Evolutionary conservation across 306 rosid genomes (phyloP).

Genomic region (Benincasa hispida): DNA sequence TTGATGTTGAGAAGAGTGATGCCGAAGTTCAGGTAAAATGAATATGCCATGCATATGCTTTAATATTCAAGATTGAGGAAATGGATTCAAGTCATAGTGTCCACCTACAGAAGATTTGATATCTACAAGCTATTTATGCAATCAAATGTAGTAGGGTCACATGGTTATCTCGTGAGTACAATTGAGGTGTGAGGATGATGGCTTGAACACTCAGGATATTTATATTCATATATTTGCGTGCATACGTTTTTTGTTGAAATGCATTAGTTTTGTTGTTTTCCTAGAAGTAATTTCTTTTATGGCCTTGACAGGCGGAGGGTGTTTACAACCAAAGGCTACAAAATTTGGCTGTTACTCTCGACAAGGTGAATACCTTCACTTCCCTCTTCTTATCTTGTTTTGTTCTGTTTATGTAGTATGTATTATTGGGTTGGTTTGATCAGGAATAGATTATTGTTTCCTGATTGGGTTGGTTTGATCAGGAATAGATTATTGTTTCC

Average conservation of each 20-base stretch:
- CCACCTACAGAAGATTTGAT: no score
- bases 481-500: background rate
- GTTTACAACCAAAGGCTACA: conserved; percentile 99
- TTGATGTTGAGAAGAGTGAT: conserved; percentile 90
- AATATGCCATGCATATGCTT: background rate
- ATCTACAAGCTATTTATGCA: background rate
- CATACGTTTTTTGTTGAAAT: background rate
- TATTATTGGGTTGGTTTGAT: background rate
- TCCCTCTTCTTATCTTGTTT: background rate
- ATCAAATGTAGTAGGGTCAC: background rate
- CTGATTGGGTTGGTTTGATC: background rate
- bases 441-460: background rate
- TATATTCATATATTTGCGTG: no score
- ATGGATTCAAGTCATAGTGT: no score
- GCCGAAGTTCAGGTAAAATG: conserved; percentile 85
- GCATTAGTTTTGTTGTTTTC: background rate
- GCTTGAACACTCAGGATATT: background rate
- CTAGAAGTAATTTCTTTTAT: conserved; percentile 1
- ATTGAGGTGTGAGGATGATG: background rate
- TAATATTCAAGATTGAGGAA: background rate
- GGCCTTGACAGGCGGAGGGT: conserved; percentile 73
- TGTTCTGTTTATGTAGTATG: background rate
- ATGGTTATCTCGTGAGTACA: background rate
- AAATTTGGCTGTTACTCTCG: conserved; percentile 96
- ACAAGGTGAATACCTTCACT: conserved; percentile 54